These are phyloP conservation scores for Xylaria sp. DNA, from an alignment of 2,329 filamentous ascomycete genomes.

Conservation along the genomic window DNA sequence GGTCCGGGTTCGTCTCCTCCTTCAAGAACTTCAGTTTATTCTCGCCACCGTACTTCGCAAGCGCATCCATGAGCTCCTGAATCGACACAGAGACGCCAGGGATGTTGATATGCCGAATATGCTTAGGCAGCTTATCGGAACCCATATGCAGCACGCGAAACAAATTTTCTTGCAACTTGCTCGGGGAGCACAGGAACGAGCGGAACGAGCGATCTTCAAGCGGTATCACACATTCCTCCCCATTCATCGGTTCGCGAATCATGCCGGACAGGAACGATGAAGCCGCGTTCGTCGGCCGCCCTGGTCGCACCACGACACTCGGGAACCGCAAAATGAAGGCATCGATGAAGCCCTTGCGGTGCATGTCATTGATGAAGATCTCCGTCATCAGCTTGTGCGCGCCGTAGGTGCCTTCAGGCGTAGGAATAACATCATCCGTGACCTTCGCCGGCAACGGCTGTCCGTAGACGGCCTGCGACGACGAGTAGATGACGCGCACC, in stretches of 20 bases:
- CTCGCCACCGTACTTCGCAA: constrained; percentile 66
- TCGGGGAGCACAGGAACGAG: constrained; percentile 66
- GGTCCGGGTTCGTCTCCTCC: constrained; percentile 64
- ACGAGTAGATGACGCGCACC: constrained; percentile 69
- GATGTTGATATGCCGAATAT: constrained; percentile 66
- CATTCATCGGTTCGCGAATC: constrained; percentile 70
- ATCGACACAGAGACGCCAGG: constrained; percentile 67
- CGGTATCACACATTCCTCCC: constrained; percentile 64
- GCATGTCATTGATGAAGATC: constrained; percentile 71
- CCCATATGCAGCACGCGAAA: constrained; percentile 57
- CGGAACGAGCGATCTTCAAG: constrained; percentile 61
- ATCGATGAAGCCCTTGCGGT: constrained; percentile 67
- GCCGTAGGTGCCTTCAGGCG: constrained; percentile 71
- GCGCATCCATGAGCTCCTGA: constrained; percentile 70
- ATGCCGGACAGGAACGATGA: constrained; percentile 72
- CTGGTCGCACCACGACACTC: constrained; percentile 70
- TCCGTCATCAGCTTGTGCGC: constrained; percentile 72
- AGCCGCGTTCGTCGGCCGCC: constrained; percentile 69
- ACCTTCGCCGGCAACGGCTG: constrained; percentile 65
- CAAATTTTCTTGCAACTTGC: constrained; percentile 64
- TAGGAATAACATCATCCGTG: constrained; percentile 63
- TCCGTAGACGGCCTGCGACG: constrained; percentile 72
- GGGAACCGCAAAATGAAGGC: constrained; percentile 69
- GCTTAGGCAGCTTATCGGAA: constrained; percentile 54
- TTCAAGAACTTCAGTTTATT: constrained; percentile 63